Evolutionary conservation across 2,329 filamentous ascomycete species (phyloP), one percentile per base, ranked within the genome.

Genomic region (Alternaria sp.): DNA sequence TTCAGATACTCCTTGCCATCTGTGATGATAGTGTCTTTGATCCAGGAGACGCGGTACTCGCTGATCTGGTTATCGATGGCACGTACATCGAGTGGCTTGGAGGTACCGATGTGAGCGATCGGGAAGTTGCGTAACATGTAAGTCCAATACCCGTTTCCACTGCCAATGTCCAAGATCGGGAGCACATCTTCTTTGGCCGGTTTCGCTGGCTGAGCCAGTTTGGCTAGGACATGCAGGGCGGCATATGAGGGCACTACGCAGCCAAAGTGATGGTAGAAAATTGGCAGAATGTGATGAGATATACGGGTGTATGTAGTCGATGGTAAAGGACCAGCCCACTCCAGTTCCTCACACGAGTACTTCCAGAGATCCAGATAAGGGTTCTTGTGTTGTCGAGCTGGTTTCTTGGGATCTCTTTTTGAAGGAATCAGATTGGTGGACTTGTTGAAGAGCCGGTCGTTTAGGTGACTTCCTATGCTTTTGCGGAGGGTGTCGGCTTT

Each of bases 201-300:
- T 20, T 69, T 73, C 3, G 67, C 32, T 6, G 74, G 76, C 53
- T 77, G 74, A 3, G 75, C 83, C 3, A 91, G 74, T 49, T 84
- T 80, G 36, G 83, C 84, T 32, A 93, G 83, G 22, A 90, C 80
- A 63, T 85, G 81, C 12, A 93, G 80, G 2, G 86, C 83, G 68
- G 92, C 89, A 75, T 90, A 89, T 10, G 85, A 87, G 0, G 91
- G 91, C 20, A 88, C 88, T 1, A 86, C 86, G 78, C 90, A 93
- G 52, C 90, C 90, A 75, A 93, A 93, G 77, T 93, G 90, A 79
- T 93, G 90, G 84, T 92, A 93, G 57, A 92, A 83, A 18, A 93
- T 82, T 2, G 90, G 90, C 9, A 93, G 83, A 7, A 92, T 82
- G 68, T 90, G 89, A 78, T 93, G 91, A 51, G 85, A 86, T 60